Percentiles rank a stretch among this genome's conserved stretches.
phyloP scores from a whole-genome alignment of 192 early-diverging fungal genomes.

The Rhizophagus prolifer region DNA sequence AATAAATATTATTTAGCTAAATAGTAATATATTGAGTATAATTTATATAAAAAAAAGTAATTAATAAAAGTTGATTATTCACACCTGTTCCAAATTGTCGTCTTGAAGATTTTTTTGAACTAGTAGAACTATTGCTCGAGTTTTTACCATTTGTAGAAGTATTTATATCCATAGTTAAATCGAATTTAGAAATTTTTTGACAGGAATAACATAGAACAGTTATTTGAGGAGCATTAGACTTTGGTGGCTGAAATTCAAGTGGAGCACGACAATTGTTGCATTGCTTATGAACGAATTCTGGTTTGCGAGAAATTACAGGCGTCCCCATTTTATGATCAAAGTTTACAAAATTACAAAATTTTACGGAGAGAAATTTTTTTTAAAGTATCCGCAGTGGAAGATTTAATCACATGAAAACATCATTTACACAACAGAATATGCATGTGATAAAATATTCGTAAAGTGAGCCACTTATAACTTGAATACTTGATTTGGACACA shows the following conservation, averaged over 20 bases:
- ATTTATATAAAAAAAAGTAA: background rate
- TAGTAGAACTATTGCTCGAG: slow-evolving; percentile 36
- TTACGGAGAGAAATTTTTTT: too few species aligned
- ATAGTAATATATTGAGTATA: background rate
- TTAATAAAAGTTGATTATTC: background rate
- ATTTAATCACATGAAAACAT: too few species aligned
- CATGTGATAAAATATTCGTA: too few species aligned
- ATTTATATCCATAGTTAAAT: slow-evolving; percentile 38
- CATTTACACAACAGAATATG: too few species aligned
- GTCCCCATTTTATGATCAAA: slow-evolving; percentile 34
- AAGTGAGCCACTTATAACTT: too few species aligned
- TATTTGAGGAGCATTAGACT: slow-evolving; percentile 32
- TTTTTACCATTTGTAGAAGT: slow-evolving; percentile 30
- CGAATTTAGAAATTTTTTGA: slow-evolving; percentile 43
- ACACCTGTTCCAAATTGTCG: slow-evolving; percentile 20
- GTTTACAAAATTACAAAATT: too few species aligned
- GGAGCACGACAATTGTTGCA: slow-evolving; percentile 51
- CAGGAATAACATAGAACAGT: slow-evolving; percentile 60
- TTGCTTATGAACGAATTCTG: slow-evolving; percentile 50
- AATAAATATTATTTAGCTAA: background rate
- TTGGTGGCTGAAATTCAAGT: slow-evolving; percentile 51
- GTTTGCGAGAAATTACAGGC: slow-evolving; percentile 52
- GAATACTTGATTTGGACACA: too few species aligned
- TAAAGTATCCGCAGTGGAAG: too few species aligned
- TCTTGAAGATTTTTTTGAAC: background rate